Evolutionary conservation across 176 grass and related monocot species (phyloP).

Genomic region (Phoenix roebelenii): DNA sequence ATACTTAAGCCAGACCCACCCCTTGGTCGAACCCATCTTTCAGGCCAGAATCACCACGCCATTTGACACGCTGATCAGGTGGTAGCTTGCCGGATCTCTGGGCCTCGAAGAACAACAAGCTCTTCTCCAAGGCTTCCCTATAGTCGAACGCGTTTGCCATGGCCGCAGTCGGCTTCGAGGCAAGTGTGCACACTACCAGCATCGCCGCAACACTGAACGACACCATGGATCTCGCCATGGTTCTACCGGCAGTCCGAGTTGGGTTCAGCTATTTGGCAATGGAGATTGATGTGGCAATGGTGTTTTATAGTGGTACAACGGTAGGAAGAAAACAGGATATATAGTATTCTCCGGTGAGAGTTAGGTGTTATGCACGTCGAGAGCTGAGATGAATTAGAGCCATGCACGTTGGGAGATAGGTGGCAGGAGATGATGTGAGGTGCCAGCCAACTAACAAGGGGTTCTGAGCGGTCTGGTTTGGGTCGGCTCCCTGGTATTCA

Average conservation of each 20-base stretch:
- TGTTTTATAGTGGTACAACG: too few species aligned
- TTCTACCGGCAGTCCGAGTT: slow-evolving; percentile 18
- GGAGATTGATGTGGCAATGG: too few species aligned
- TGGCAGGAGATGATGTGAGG: too few species aligned
- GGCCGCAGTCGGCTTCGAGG: not conserved
- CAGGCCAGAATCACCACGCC: slow-evolving; percentile 81
- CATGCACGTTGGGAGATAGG: too few species aligned
- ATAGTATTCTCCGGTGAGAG: too few species aligned
- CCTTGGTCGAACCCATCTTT: slow-evolving; percentile 55
- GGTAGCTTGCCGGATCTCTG: slow-evolving; percentile 88
- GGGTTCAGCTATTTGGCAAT: too few species aligned
- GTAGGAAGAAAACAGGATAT: too few species aligned
- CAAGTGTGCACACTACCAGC: slow-evolving; percentile 14
- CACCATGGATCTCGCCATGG: slow-evolving; percentile 37
- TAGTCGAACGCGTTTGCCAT: slow-evolving; percentile 32
- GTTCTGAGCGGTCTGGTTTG: too few species aligned
- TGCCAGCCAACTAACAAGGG: too few species aligned
- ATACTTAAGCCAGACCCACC: slow-evolving; percentile 16
- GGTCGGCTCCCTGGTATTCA: too few species aligned
- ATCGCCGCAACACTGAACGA: slow-evolving; percentile 28
- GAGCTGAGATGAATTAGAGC: too few species aligned
- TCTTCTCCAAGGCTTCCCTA: slow-evolving; percentile 63
- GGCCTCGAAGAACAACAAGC: slow-evolving; percentile 80
- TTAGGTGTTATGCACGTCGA: too few species aligned
- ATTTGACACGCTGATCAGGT: slow-evolving; percentile 42